These are phyloP conservation scores for Claviceps pazoutovae DNA, from an alignment of 2,329 filamentous ascomycete genomes.

Conservation along the genomic window DNA sequence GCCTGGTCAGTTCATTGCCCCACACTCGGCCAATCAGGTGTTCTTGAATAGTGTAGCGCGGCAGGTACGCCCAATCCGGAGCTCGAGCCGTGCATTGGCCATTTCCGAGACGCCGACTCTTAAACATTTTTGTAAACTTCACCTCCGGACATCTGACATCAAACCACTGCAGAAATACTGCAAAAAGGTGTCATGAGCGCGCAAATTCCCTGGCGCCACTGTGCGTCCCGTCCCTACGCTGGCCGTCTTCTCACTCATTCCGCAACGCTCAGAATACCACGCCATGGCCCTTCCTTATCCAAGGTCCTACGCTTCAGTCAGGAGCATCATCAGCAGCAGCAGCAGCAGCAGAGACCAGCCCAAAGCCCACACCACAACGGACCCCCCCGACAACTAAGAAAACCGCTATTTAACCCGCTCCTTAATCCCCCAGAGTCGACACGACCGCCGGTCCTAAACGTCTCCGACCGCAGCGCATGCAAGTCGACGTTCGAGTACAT, in stretches of 20 bases:
- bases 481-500: slow-evolving; percentile 30
- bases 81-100: not conserved
- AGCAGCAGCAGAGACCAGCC: slow-evolving; percentile 11
- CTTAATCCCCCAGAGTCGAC: slow-evolving; percentile 64
- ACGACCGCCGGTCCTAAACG: slow-evolving; percentile 52
- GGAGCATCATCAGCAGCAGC: slow-evolving; percentile 10
- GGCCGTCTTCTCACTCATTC: slow-evolving; percentile 6
- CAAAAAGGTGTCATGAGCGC: slow-evolving; percentile 15
- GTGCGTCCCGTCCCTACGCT: slow-evolving; percentile 10
- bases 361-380: slow-evolving; percentile 12
- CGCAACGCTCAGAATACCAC: slow-evolving; percentile 2
- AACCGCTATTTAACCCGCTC: slow-evolving; percentile 11
- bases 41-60: no score
- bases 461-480: slow-evolving; percentile 38
- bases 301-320: slow-evolving; percentile 1
- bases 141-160: not conserved
- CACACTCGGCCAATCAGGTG: not conserved
- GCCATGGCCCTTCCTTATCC: not conserved
- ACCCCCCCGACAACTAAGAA: slow-evolving; percentile 4
- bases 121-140: not conserved
- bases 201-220: slow-evolving; percentile 19
- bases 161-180: no score
- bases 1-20: not conserved
- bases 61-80: not conserved
- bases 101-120: not conserved